Conservation (phyloP, 148 eudicot genomes). For the Silene uniflora region DNA sequence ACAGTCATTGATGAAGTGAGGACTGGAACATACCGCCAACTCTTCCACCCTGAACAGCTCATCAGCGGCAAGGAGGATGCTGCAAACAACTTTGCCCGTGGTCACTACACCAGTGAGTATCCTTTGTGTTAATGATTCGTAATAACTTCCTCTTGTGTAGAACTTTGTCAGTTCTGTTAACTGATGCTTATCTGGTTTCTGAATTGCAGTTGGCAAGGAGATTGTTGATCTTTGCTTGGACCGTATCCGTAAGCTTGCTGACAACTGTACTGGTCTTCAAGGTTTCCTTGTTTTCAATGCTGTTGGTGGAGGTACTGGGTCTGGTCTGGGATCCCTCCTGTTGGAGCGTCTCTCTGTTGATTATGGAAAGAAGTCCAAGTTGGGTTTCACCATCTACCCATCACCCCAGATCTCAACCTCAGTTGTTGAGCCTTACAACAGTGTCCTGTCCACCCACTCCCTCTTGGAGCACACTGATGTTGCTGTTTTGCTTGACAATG, state of each 20-base stretch:
- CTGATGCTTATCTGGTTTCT: background rate
- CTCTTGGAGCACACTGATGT: constrained; percentile 64
- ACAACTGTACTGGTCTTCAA: constrained; percentile 62
- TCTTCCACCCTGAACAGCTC: constrained; percentile 55
- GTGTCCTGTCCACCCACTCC: constrained; percentile 54
- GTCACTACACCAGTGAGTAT: constrained; percentile 51
- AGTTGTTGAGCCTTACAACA: constrained; percentile 66
- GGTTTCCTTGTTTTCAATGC: constrained; percentile 58
- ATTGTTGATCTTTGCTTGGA: constrained; percentile 60
- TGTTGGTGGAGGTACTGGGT: constrained; percentile 64
- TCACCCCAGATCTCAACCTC: constrained; percentile 61
- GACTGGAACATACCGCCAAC: constrained; percentile 52
- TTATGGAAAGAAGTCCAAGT: constrained; percentile 56
- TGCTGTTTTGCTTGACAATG: constrained; percentile 47
- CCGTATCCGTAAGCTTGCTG: constrained; percentile 56
- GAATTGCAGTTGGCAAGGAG: constrained; percentile 47
- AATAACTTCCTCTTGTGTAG: background rate
- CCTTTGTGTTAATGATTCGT: background rate
- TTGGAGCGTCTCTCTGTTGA: constrained; percentile 58
- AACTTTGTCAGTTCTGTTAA: background rate
- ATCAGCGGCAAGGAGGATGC: constrained; percentile 61
- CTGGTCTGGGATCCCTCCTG: constrained; percentile 57
- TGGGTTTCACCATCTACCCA: constrained; percentile 58
- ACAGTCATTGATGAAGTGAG: constrained; percentile 63
- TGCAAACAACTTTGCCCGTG: constrained; percentile 68